Percentiles rank a stretch among this genome's conserved stretches.
Evolutionary conservation across 2,329 filamentous ascomycete genomes (phyloP).

Genomic region (Alternaria rosae): DNA sequence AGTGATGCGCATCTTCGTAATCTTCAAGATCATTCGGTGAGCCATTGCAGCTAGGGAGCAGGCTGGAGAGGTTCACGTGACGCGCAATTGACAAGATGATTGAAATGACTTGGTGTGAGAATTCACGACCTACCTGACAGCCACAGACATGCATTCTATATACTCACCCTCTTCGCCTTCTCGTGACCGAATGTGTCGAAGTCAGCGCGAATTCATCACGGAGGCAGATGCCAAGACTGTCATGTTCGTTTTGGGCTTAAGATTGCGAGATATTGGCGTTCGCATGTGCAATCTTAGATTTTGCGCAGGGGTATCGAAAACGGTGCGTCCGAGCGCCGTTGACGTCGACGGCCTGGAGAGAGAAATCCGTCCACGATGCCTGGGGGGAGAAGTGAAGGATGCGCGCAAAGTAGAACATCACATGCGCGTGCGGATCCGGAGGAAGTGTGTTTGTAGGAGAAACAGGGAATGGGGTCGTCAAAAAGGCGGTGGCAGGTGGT

Average conservation of each 20-base stretch:
- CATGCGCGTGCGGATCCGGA: slow-evolving; percentile 7
- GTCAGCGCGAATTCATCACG: slow-evolving; percentile 1
- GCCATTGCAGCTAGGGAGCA: not conserved
- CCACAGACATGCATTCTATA: slow-evolving; percentile 1
- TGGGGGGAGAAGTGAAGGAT: not conserved
- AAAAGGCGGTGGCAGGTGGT: slow-evolving; percentile 20
- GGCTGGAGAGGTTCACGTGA: not conserved
- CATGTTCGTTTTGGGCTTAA: slow-evolving; percentile 29
- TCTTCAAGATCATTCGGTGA: not conserved
- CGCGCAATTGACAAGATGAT: not conserved
- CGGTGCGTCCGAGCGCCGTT: slow-evolving; percentile 18
- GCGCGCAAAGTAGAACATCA: not conserved
- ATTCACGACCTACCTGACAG: not conserved
- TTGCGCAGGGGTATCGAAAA: slow-evolving; percentile 17
- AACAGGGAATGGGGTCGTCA: slow-evolving; percentile 8
- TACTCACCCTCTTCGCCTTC: slow-evolving; percentile 12
- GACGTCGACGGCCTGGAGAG: slow-evolving; percentile 21
- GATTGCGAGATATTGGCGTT: slow-evolving; percentile 29
- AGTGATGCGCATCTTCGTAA: not conserved
- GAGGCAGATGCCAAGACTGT: slow-evolving; percentile 26
- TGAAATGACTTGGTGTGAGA: not conserved
- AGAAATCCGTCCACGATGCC: not conserved
- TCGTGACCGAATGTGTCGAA: slow-evolving; percentile 9
- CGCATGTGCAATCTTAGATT: slow-evolving; percentile 31
- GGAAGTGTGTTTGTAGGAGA: not conserved